Conservation (phyloP, 169 alveolate genomes). For the Plasmodium malariae region DNA sequence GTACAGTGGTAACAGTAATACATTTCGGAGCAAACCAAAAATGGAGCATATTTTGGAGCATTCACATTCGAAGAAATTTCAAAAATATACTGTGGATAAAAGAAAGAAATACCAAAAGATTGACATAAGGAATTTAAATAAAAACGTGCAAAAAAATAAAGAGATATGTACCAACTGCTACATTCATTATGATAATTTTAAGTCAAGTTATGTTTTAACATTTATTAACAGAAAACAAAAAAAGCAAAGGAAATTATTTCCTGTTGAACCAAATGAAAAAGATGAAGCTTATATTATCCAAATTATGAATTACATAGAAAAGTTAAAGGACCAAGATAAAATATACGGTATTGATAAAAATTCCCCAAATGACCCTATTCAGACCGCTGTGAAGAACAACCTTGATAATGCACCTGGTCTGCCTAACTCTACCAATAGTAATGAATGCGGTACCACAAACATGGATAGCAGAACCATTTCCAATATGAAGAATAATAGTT, state of each 20-base stretch:
- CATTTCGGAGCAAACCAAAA: not conserved
- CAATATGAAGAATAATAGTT: not conserved
- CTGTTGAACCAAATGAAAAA: conserved; percentile 68
- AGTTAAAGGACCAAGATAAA: conserved; percentile 51
- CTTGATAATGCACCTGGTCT: too few relatives aligned
- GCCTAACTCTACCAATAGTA: too few relatives aligned
- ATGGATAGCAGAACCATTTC: not conserved
- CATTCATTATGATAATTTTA: conserved; percentile 68
- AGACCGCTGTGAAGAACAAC: too few relatives aligned
- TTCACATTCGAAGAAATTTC: conserved; percentile 5
- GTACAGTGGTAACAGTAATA: not conserved
- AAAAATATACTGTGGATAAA: conserved; percentile 32
- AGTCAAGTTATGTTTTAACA: conserved; percentile 67
- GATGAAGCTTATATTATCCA: conserved; percentile 60
- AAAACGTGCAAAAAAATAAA: conserved; percentile 69
- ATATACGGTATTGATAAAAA: conserved; percentile 29
- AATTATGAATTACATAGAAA: conserved; percentile 68
- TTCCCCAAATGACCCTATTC: too few relatives aligned
- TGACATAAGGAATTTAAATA: conserved; percentile 69
- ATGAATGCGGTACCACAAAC: not conserved
- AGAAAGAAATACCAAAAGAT: conserved; percentile 67
- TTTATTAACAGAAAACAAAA: conserved; percentile 75
- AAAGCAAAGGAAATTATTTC: conserved; percentile 73
- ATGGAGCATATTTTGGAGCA: not conserved
- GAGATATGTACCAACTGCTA: conserved; percentile 66